These are phyloP conservation scores for Aspergillus sp. DNA, from an alignment of 2,329 filamentous ascomycete genomes.

Conservation along the genomic window DNA sequence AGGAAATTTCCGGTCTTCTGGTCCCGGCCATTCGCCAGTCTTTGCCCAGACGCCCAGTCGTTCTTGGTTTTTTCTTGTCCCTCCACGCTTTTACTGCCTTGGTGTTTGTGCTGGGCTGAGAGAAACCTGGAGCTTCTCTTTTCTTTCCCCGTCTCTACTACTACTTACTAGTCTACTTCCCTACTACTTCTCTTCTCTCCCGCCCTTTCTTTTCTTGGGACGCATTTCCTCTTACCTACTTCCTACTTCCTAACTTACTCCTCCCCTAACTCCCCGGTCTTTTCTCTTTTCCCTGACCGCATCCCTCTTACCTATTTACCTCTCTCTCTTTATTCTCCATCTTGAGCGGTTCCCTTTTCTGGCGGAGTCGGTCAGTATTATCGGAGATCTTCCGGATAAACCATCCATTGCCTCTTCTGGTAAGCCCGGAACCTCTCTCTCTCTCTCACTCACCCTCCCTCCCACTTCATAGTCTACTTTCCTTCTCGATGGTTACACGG, in stretches of 20 bases:
- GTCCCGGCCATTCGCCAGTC: not conserved
- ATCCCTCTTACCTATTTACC: constrained; percentile 6
- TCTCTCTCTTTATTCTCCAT: not conserved
- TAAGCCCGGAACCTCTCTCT: not conserved
- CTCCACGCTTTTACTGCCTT: constrained; percentile 12
- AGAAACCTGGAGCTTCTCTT: not conserved
- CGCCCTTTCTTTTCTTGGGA: constrained; percentile 11
- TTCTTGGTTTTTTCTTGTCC: constrained; percentile 6
- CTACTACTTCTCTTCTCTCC: not conserved
- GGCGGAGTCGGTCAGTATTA: constrained; percentile 10
- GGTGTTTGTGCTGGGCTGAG: not conserved
- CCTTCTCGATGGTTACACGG: not conserved
- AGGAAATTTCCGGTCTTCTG: constrained; percentile 15
- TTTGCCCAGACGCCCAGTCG: constrained; percentile 16
- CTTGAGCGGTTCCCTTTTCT: not conserved
- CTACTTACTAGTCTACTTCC: no score
- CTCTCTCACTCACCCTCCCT: not conserved
- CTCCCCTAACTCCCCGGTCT: constrained; percentile 3
- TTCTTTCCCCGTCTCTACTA: not conserved
- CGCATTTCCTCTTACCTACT: constrained; percentile 1
- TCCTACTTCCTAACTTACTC: not conserved
- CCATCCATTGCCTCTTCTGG: not conserved
- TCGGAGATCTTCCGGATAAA: not conserved
- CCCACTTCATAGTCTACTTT: not conserved
- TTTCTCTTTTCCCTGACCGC: constrained; percentile 12